Evolutionary conservation across 768 basidiomycete species (phyloP).

Genomic region (Rhizopogon vesiculosus): DNA sequence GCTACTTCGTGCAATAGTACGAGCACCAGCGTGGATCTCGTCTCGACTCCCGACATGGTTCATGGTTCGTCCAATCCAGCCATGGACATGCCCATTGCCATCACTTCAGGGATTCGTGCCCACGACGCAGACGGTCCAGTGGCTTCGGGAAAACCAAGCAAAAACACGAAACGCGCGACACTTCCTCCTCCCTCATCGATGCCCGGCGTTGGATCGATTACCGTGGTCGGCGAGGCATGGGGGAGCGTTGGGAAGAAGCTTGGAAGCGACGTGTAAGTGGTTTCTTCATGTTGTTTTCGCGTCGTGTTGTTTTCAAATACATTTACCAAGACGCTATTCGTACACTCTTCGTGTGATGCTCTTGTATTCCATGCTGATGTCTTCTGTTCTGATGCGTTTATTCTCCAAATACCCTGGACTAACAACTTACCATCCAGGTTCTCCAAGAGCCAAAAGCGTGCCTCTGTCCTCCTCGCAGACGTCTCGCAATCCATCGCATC

Average conservation of each 20-base stretch:
- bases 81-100: neutral
- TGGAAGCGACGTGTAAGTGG: slow-evolving; percentile 51
- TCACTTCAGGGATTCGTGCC: neutral
- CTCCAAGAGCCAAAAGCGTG: slow-evolving; percentile 63
- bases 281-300: neutral
- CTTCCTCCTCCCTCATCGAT: slow-evolving; percentile 34
- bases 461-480: slow-evolving; percentile 60
- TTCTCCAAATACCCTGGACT: neutral
- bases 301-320: neutral
- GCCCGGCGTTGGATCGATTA: slow-evolving; percentile 34
- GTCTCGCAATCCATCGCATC: slow-evolving; percentile 53
- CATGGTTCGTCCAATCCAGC: neutral
- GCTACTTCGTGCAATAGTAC: neutral
- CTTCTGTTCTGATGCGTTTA: too few relatives aligned
- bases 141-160: neutral
- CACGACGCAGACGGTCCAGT: neutral
- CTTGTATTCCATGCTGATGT: too few relatives aligned
- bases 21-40: neutral
- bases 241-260: slow-evolving; percentile 58
- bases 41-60: neutral
- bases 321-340: neutral
- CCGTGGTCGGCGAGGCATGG: slow-evolving; percentile 28
- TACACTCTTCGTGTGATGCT: too few relatives aligned
- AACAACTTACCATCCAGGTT: slow-evolving; percentile 36
- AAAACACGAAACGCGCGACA: neutral